Percentiles rank a stretch among this genome's conserved stretches.
These are phyloP conservation scores for Micromonas pusilla DNA, from an alignment of 139 green algal species.

Conservation along the genomic window DNA sequence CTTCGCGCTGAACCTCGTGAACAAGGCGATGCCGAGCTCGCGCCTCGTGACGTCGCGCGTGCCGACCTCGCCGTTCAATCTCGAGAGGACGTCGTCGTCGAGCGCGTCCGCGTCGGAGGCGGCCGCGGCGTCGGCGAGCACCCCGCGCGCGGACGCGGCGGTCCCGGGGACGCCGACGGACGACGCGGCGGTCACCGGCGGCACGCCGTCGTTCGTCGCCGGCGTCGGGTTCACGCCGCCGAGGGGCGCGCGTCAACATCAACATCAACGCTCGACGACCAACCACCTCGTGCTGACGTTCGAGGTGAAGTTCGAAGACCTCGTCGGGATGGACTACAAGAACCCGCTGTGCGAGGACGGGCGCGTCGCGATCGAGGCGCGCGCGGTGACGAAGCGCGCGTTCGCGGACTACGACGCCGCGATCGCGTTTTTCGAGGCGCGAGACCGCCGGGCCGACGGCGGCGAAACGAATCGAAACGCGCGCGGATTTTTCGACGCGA, in stretches of 20 bases:
- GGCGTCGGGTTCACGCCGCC: no score
- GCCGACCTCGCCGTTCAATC: not conserved
- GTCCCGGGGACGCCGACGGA: no score
- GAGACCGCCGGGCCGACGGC: no score
- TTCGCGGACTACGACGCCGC: not conserved
- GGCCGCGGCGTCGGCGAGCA: not conserved
- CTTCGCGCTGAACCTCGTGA: not conserved
- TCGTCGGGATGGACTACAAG: not conserved
- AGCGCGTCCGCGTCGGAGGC: not conserved
- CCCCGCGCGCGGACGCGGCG: not conserved
- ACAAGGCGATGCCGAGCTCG: no score
- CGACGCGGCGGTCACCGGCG: no score
- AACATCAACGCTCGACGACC: not conserved
- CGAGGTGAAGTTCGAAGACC: not conserved
- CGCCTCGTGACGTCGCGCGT: no score
- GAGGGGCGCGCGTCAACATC: no score
- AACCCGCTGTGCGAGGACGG: not conserved
- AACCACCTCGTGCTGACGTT: not conserved
- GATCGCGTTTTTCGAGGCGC: not conserved
- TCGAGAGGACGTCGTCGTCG: not conserved
- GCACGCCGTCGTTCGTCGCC: no score
- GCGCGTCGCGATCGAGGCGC: not conserved
- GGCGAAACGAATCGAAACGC: not conserved
- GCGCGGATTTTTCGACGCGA: not conserved
- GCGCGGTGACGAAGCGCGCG: not conserved